A percentile compares a stretch with the other conserved stretches of the same genome.
Conservation (phyloP, 2,329 filamentous ascomycete genomes). For the Didymella glomerata region DNA sequence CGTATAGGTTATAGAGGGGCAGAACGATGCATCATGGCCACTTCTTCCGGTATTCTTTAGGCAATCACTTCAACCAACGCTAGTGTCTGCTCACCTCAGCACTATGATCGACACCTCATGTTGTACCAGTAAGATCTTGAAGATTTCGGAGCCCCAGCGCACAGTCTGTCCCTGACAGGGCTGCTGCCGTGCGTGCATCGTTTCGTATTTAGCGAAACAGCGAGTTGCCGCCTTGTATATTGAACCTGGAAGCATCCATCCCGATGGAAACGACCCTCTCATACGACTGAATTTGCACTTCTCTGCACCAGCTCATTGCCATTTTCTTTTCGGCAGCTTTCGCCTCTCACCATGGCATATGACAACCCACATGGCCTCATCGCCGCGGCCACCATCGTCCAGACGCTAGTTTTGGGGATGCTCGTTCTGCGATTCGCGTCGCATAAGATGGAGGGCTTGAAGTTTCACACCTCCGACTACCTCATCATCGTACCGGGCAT, state of each 20-base stretch:
- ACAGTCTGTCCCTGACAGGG: neutral
- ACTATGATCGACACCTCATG: neutral
- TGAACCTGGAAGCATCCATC: neutral
- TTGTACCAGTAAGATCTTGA: neutral
- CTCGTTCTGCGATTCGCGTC: neutral
- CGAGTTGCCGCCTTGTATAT: neutral
- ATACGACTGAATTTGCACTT: too few relatives aligned
- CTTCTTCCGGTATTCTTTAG: neutral
- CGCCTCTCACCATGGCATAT: neutral
- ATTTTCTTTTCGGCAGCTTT: neutral
- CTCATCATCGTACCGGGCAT: too few relatives aligned
- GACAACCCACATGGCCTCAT: neutral
- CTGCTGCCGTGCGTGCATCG: neutral
- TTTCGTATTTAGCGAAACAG: neutral
- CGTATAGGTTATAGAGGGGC: too few relatives aligned
- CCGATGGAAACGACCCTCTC: too few relatives aligned
- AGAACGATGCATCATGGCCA: too few relatives aligned
- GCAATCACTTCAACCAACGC: neutral
- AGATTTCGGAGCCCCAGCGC: neutral
- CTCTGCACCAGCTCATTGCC: neutral
- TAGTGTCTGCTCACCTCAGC: neutral
- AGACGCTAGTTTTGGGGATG: neutral
- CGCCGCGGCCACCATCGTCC: neutral
- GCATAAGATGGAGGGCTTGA: too few relatives aligned
- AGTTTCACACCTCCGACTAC: too few relatives aligned